phyloP scores from a whole-genome alignment of 1,284 basidiomycete genomes.

The Amylostereum chailletii region DNA sequence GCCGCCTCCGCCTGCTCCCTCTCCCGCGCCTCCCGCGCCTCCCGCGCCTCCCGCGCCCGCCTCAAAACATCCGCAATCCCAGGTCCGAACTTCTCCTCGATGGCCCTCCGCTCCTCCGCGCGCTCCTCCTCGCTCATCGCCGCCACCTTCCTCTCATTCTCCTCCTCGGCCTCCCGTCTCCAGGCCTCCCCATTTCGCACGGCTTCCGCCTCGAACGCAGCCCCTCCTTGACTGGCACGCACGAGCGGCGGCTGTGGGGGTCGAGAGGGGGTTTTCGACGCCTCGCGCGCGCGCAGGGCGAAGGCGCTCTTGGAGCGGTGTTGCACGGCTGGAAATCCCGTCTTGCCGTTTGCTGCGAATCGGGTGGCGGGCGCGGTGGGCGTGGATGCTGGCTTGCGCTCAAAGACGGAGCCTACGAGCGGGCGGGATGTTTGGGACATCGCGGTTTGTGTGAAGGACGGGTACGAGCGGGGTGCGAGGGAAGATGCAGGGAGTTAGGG shows the following conservation, averaged over 20 bases:
- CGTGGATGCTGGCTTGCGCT: constrained; percentile 33
- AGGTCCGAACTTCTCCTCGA: constrained; percentile 60
- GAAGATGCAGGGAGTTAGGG: too few species aligned
- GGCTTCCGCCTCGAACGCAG: constrained; percentile 1
- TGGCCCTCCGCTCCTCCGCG: constrained; percentile 41
- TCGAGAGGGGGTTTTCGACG: constrained; percentile 17
- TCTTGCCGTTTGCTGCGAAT: constrained; percentile 22
- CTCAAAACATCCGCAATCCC: constrained; percentile 52
- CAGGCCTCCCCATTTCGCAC: constrained; percentile 14
- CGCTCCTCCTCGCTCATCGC: constrained; percentile 39
- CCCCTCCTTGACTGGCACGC: neutral
- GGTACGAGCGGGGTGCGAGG: too few species aligned
- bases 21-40: constrained; percentile 30
- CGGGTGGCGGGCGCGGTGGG: constrained; percentile 22
- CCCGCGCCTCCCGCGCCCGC: constrained; percentile 27
- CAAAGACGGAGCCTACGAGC: constrained; percentile 51
- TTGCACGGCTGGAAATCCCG: constrained; percentile 49
- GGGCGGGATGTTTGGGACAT: neutral
- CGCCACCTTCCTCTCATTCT: constrained; percentile 34
- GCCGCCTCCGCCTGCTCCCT: constrained; percentile 10
- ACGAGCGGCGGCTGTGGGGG: constrained; percentile 9
- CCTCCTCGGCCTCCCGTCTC: constrained; percentile 26
- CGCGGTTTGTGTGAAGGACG: too few species aligned
- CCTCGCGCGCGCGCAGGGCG: constrained; percentile 27
- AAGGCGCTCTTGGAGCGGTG: constrained; percentile 62